Conservation (phyloP, 495 filamentous ascomycete genomes). For the Penicillium steckii region DNA sequence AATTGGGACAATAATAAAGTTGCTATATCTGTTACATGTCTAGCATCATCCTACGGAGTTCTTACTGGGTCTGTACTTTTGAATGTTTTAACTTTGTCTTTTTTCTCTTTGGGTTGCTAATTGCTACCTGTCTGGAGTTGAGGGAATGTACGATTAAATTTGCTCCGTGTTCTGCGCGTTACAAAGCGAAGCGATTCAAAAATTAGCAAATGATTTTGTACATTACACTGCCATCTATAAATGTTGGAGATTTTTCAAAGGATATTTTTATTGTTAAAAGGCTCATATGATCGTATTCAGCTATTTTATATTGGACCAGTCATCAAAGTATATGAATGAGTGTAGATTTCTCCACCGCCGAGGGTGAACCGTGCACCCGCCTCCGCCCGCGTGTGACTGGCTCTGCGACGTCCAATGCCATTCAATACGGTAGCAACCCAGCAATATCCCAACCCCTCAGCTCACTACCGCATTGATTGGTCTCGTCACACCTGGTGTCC, state of each 20-base stretch:
- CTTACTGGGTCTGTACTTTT: not conserved
- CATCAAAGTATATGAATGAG: too few species aligned
- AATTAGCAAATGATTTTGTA: too few species aligned
- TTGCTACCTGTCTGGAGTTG: slow-evolving; percentile 11
- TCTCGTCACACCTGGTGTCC: slow-evolving; percentile 7
- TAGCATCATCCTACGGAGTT: not conserved
- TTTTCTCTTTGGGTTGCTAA: slow-evolving; percentile 2
- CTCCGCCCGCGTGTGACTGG: slow-evolving; percentile 21
- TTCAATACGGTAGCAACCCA: too few species aligned
- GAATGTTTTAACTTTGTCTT: not conserved
- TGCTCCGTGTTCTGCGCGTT: not conserved
- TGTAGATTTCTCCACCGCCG: not conserved
- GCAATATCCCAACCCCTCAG: slow-evolving; percentile 4
- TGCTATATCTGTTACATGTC: slow-evolving; percentile 1
- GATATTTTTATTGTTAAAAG: too few species aligned
- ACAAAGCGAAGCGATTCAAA: too few species aligned
- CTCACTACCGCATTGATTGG: slow-evolving; percentile 19
- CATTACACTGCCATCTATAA: too few species aligned
- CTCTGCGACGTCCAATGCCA: slow-evolving; percentile 9
- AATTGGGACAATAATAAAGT: slow-evolving; percentile 34
- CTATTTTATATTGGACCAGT: too few species aligned
- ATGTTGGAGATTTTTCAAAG: too few species aligned
- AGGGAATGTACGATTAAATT: slow-evolving; percentile 6
- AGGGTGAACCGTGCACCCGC: slow-evolving; percentile 14
- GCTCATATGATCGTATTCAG: too few species aligned